These are phyloP conservation scores for Pseudomicrostroma phylloplanum DNA, from an alignment of 1,284 basidiomycete species.

Conservation along the genomic window DNA sequence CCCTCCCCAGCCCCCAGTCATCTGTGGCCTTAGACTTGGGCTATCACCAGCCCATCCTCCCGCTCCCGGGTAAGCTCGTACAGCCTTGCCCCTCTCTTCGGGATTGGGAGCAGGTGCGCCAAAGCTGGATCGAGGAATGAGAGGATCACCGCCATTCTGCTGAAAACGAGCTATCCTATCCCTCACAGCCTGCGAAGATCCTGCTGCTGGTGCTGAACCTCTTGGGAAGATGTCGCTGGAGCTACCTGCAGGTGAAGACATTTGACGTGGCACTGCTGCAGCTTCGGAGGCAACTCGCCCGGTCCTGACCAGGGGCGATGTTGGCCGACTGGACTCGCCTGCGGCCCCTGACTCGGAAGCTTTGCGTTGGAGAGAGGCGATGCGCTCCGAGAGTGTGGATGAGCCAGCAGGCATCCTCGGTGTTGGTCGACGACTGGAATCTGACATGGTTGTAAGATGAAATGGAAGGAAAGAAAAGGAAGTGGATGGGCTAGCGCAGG, in stretches of 20 bases:
- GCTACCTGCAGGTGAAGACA: slow-evolving; percentile 20
- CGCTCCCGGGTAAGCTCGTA: slow-evolving; percentile 28
- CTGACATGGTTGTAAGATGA: slow-evolving; percentile 1
- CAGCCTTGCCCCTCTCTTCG: slow-evolving; percentile 18
- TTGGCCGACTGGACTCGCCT: slow-evolving; percentile 19
- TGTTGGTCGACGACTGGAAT: slow-evolving; percentile 8
- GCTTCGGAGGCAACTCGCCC: neutral
- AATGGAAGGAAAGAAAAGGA: neutral
- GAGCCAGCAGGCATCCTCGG: slow-evolving; percentile 25
- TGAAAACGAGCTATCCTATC: slow-evolving; percentile 43
- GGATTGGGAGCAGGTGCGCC: slow-evolving; percentile 39
- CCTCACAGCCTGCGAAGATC: slow-evolving; percentile 26
- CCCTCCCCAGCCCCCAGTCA: slow-evolving; percentile 41
- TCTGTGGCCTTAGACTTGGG: slow-evolving; percentile 35
- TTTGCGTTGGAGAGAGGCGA: slow-evolving; percentile 40
- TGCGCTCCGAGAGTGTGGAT: slow-evolving; percentile 35
- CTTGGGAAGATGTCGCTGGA: slow-evolving; percentile 16
- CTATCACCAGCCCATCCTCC: slow-evolving; percentile 29
- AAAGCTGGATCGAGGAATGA: slow-evolving; percentile 39
- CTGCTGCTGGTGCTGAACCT: slow-evolving; percentile 7
- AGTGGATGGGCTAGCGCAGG: neutral
- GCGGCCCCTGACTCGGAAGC: slow-evolving; percentile 20
- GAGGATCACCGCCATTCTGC: slow-evolving; percentile 22
- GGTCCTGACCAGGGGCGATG: slow-evolving; percentile 7
- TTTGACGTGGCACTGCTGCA: slow-evolving; percentile 11